A percentile compares a stretch with the other conserved stretches of the same genome.
Evolutionary conservation across 75 land plant species (phyloP).

Genomic region (Isoetes taiwanensis): DNA sequence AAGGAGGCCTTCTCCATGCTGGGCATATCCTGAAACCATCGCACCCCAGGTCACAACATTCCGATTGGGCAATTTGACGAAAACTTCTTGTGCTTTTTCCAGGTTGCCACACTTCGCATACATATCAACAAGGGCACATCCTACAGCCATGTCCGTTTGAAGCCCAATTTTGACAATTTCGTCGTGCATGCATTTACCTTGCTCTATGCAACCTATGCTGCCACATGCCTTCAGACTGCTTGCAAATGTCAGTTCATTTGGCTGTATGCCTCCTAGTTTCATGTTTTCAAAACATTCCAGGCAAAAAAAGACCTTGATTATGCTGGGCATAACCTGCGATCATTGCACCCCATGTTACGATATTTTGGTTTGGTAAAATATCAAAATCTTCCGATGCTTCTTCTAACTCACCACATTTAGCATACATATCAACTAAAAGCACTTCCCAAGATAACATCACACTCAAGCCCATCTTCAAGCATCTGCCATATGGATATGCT

Average conservation of each 20-base stretch:
- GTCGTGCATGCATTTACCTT: not conserved
- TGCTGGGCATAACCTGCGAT: constrained; percentile 35
- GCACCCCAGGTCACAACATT: constrained; percentile 9
- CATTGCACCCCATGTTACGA: constrained; percentile 43
- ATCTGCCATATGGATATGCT: constrained; percentile 24
- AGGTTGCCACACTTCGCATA: constrained; percentile 1
- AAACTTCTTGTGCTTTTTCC: not conserved
- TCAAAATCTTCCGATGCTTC: constrained; percentile 36
- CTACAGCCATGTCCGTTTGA: not conserved
- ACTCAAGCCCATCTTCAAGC: constrained; percentile 16
- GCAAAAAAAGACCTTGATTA: constrained; percentile 17
- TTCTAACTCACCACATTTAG: constrained; percentile 44
- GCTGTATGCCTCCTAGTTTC: constrained; percentile 19
- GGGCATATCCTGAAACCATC: not conserved
- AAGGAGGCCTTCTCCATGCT: constrained; percentile 18
- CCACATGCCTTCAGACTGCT: not conserved
- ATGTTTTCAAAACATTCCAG: constrained; percentile 31
- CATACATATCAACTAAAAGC: constrained; percentile 50
- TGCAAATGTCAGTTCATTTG: not conserved
- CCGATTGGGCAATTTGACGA: not conserved
- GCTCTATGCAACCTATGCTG: not conserved
- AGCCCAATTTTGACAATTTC: not conserved
- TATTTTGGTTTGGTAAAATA: constrained; percentile 19
- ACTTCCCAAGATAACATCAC: constrained; percentile 20
- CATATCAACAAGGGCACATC: not conserved